Evolutionary conservation across 2,329 filamentous ascomycete genomes (phyloP), one percentile per base, ranked within the genome.

Genomic region (Fusarium compactum): DNA sequence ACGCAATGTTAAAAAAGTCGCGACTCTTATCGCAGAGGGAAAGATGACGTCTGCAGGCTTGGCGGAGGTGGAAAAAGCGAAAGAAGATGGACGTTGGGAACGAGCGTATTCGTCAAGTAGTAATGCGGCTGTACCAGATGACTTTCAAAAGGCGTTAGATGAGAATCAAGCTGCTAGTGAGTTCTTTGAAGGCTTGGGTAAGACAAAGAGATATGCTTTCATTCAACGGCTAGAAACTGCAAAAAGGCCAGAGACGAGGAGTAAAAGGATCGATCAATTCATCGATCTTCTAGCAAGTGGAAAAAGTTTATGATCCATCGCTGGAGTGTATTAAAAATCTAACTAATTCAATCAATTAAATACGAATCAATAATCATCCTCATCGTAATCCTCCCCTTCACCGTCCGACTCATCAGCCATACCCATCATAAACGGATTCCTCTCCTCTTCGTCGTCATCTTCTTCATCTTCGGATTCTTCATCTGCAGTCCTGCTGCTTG

Each of bases 81-180:
- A 85, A 76, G 80, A 78, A 0, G 87, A 90, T 70, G 88, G 89
- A 1, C 79, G 87, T 2, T 90, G 87, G 88, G 85, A 84, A 2
- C 80, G 81, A 27, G 88, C 88, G 3, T 90, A 90, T 68, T 82
- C 83, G 7, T 84, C 85, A 0, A 78, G 83, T 6, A 83, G 83
- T 52, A 80, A 76, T 16, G 85, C 85, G 5, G 74, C 79, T 18
- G 80, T 85, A 4, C 86, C 87, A 0, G 73, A 77, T 1, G 87
- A 89, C 67, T 84, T 90, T 54, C 77, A 80, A 41, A 74, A 46
- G 1, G 84, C 82, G 14, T 66, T 89, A 48, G 75, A 77, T 3
- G 73, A 22, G 8, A 78, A 80, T n/a, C 67, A 75, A 2, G 83
- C 82, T 0, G 78, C 78, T 18, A 67, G 61, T 1, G 69, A 66